Percentiles rank a stretch among this genome's conserved stretches.
These are phyloP conservation scores for Sporothrix variecibatus DNA, from an alignment of 2,329 filamentous ascomycete species.

Conservation along the genomic window DNA sequence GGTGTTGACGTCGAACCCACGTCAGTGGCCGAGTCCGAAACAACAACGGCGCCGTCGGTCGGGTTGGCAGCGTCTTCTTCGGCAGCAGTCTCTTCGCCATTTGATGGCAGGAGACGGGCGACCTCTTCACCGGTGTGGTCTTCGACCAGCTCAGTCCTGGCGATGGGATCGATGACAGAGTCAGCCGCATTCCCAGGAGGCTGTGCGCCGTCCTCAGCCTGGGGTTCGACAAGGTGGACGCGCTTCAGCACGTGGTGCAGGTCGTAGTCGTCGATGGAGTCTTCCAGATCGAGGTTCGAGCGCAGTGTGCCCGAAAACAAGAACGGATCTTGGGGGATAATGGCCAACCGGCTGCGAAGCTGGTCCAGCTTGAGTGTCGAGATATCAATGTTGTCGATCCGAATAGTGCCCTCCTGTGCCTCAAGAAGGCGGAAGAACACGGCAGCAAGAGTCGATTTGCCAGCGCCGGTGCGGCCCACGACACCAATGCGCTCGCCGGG, in stretches of 20 bases:
- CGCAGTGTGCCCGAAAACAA: slow-evolving; percentile 66
- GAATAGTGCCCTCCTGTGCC: slow-evolving; percentile 45
- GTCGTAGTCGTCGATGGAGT: slow-evolving; percentile 61
- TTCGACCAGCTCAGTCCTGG: background rate
- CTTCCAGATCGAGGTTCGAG: slow-evolving; percentile 65
- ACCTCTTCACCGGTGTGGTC: slow-evolving; percentile 26
- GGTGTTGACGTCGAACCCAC: slow-evolving; percentile 23
- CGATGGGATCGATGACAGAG: background rate
- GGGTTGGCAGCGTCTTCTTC: slow-evolving; percentile 32
- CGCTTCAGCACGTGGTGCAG: slow-evolving; percentile 61
- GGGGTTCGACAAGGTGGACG: slow-evolving; percentile 57
- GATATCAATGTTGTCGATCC: slow-evolving; percentile 55
- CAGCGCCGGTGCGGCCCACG: slow-evolving; percentile 65
- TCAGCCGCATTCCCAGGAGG: slow-evolving; percentile 15
- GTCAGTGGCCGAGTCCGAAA: slow-evolving; percentile 27
- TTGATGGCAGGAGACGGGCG: slow-evolving; percentile 26
- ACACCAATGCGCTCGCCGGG: slow-evolving; percentile 65
- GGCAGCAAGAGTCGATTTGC: slow-evolving; percentile 66
- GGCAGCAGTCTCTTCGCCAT: slow-evolving; percentile 18
- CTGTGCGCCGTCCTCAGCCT: slow-evolving; percentile 40
- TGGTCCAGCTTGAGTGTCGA: slow-evolving; percentile 61
- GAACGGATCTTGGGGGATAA: slow-evolving; percentile 69
- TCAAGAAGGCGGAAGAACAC: slow-evolving; percentile 63
- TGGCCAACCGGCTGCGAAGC: slow-evolving; percentile 61
- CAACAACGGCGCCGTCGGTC: slow-evolving; percentile 23